These are phyloP conservation scores for Heracleum sosnowskyi DNA, from an alignment of 129 eudicot species.

Conservation along the genomic window DNA sequence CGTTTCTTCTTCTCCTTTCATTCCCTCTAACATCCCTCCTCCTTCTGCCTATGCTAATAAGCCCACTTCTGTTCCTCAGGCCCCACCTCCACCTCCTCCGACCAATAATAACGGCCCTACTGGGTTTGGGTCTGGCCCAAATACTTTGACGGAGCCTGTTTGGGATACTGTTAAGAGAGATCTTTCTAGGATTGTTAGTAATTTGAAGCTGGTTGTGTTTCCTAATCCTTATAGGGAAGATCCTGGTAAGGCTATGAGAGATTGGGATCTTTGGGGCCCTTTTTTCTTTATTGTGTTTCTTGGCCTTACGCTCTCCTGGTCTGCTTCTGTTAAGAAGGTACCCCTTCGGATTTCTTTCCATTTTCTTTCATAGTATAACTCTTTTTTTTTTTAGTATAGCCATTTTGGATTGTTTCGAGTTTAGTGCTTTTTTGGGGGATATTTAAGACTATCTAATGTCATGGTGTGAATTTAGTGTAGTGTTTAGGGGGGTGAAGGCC, in stretches of 20 bases:
- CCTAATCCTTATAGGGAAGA: conserved; percentile 93
- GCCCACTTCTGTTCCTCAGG: conserved; percentile 19
- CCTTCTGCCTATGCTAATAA: conserved; percentile 13
- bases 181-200: conserved; percentile 78
- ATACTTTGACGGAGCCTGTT: conserved; percentile 88
- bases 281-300: conserved; percentile 94
- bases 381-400: too few relatives aligned
- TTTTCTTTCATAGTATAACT: too few relatives aligned
- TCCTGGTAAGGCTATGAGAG: conserved; percentile 94
- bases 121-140: conserved; percentile 75
- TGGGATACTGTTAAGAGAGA: conserved; percentile 96
- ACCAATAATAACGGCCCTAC: conserved; percentile 4
- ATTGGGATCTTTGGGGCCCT: conserved; percentile 99
- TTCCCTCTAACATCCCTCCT: conserved; percentile 52
- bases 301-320: conserved; percentile 83
- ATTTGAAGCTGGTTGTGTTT: conserved; percentile 84
- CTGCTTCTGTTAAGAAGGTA: conserved; percentile 88
- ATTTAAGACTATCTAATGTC: too few relatives aligned
- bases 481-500: too few relatives aligned
- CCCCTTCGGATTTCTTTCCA: not conserved
- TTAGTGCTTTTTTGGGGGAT: too few relatives aligned
- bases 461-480: too few relatives aligned
- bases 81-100: conserved; percentile 25
- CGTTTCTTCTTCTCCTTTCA: conserved; percentile 56
- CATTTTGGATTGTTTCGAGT: too few relatives aligned